Evolutionary conservation across 2,329 filamentous ascomycete species (phyloP).

Genomic region (Fusarium agapanthi): DNA sequence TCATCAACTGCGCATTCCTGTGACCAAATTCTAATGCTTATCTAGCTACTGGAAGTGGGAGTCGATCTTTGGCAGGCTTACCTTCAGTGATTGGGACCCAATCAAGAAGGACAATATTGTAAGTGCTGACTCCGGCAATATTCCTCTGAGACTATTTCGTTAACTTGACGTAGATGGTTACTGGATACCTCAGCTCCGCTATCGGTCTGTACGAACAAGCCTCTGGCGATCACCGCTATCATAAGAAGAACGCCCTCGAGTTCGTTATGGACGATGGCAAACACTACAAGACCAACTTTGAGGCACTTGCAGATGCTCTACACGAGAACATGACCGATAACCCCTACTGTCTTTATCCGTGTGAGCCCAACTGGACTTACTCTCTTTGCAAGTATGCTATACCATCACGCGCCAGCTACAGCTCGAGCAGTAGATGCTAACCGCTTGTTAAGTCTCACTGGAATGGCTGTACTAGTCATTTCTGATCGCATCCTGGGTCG

Average conservation of each 20-base stretch:
- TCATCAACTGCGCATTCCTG: accelerated
- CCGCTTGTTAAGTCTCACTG: accelerated
- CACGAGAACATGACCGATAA: background rate
- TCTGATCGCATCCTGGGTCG: background rate
- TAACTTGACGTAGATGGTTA: background rate
- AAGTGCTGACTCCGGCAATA: accelerated
- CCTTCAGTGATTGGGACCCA: background rate
- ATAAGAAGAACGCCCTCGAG: background rate
- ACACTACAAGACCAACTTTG: background rate
- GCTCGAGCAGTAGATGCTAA: background rate
- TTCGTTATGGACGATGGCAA: background rate
- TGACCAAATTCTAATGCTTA: accelerated
- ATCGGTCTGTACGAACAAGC: background rate
- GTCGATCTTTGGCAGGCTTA: background rate
- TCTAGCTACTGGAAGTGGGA: background rate
- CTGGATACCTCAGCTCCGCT: background rate
- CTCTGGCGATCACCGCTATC: background rate
- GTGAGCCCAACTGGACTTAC: background rate
- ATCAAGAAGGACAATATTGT: background rate
- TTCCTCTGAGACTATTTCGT: accelerated
- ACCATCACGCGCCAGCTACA: background rate
- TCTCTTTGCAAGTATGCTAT: background rate
- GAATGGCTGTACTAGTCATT: background rate
- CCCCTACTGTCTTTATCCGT: background rate
- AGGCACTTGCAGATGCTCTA: background rate